Evolutionary conservation across 1,284 basidiomycete genomes (phyloP).

Genomic region (Phlebopus sp.): DNA sequence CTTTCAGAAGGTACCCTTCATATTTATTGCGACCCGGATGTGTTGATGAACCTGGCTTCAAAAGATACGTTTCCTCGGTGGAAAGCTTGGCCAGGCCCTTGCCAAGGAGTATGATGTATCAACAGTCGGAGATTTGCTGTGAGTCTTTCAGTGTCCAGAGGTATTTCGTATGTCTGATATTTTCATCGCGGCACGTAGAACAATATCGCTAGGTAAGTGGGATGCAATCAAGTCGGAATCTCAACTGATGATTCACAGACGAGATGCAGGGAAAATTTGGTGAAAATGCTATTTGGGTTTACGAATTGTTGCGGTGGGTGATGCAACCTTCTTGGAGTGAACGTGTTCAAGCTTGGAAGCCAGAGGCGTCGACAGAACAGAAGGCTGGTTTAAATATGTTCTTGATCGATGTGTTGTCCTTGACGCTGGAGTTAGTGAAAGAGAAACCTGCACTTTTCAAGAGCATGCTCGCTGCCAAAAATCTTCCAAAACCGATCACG

Average conservation of each 20-base stretch:
- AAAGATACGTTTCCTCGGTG: slow-evolving; percentile 92
- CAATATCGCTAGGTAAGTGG: slow-evolving; percentile 45
- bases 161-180: not conserved
- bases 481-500: slow-evolving; percentile 76
- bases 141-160: slow-evolving; percentile 19
- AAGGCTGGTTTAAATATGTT: slow-evolving; percentile 53
- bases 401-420: not conserved
- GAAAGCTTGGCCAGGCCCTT: slow-evolving; percentile 89
- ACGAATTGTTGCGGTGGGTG: slow-evolving; percentile 70
- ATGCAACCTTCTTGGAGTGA: slow-evolving; percentile 2
- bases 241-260: slow-evolving; percentile 37
- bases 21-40: slow-evolving; percentile 1
- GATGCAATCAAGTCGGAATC: not conserved
- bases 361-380: slow-evolving; percentile 87
- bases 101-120: slow-evolving; percentile 86
- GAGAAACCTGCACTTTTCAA: slow-evolving; percentile 80
- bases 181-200: slow-evolving; percentile 29
- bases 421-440: slow-evolving; percentile 57
- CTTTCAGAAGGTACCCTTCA: slow-evolving; percentile 74
- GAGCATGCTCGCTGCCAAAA: slow-evolving; percentile 94
- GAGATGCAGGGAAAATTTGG: slow-evolving; percentile 86
- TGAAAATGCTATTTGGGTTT: slow-evolving; percentile 87
- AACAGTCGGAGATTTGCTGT: slow-evolving; percentile 89
- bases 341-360: slow-evolving; percentile 3
- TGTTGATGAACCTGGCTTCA: slow-evolving; percentile 2